Base-by-base conservation (phyloP, 495 filamentous ascomycete genomes). In the Trichoderma erinaceum region DNA sequence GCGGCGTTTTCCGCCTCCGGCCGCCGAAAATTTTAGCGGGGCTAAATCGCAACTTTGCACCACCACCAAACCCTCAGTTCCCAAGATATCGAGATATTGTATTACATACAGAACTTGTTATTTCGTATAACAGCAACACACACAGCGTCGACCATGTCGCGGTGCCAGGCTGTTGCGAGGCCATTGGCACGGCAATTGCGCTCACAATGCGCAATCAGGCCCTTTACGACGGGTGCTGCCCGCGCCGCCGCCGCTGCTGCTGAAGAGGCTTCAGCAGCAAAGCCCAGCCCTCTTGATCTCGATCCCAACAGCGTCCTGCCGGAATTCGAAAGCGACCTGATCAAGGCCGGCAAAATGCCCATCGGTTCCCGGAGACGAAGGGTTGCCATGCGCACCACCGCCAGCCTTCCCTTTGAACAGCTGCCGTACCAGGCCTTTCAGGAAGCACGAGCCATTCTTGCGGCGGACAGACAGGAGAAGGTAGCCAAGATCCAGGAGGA, bases 341-440 rank as follows among this genome's bases (percentile, higher is more conserved):
- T 88, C 72, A 82, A 80, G 69, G 70, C 75, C 66, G 85, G 88
- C 65, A 81, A 86, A 11, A 74, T 83, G 3, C 88, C 88, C 48
- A 80, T 94, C 72, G 92, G 92, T 63, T 96, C 92, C 64, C 87
- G 91, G 70, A 87, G 93, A 82, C 90, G 93, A 66, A 87, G 93
- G 73, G 91, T 88, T 5, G 90, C 90, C 6, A 76, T 96, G 69
- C 87, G 87, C 69, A 81, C 82, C 23, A 86, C 88, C 12, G 79
- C 83, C 69, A 86, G 88, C 69, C 81, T 97, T 68, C 95, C 94
- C 63, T 98, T 99, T 78, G 90, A 94, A 77, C 90, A 93, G 74
- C 79, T 97, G 70, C 93, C 93, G 43, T 97, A 96, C 79, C 93
- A 98, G 82, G 94, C 90, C 75, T 99, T 97, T 84, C 95, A 99